Conservation (phyloP, 176 grass and related monocot species). For the Phoenix roebelenii region DNA sequence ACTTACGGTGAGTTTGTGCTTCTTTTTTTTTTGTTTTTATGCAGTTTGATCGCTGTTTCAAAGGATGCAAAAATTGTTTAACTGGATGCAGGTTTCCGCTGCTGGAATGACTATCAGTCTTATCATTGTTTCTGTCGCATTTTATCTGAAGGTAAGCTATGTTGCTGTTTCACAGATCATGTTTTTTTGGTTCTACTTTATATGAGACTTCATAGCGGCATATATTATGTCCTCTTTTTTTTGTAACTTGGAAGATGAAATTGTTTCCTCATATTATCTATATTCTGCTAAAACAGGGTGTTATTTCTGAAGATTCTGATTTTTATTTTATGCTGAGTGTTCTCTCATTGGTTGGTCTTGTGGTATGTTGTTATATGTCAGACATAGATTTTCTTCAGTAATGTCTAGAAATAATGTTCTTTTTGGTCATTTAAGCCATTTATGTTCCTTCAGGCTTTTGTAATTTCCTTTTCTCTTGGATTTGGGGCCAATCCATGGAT, state of each 20-base stretch:
- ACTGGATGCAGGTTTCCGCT: slow-evolving; percentile 45
- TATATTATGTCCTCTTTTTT: no score
- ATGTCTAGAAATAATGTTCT: neutral
- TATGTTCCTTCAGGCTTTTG: slow-evolving; percentile 58
- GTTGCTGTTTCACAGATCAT: no score
- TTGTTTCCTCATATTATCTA: neutral
- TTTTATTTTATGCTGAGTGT: slow-evolving; percentile 59
- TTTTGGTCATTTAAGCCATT: slow-evolving; percentile 6
- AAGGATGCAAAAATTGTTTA: no score
- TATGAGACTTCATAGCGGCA: no score
- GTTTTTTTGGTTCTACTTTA: no score
- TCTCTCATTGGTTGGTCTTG: slow-evolving; percentile 65
- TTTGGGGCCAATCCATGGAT: slow-evolving; percentile 97
- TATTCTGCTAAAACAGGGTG: slow-evolving; percentile 46
- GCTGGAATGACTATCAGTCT: slow-evolving; percentile 77
- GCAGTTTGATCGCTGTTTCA: no score
- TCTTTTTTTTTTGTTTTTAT: no score
- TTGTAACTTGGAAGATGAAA: no score
- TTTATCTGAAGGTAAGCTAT: slow-evolving; percentile 58
- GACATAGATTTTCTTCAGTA: neutral
- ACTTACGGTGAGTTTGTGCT: slow-evolving; percentile 64
- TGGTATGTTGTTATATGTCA: slow-evolving; percentile 38
- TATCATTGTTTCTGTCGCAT: slow-evolving; percentile 64
- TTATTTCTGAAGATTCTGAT: slow-evolving; percentile 43
- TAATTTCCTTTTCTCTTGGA: slow-evolving; percentile 71